These are phyloP conservation scores for Actinomortierella ambigua DNA, from an alignment of 371 early-diverging fungal genomes.

Conservation along the genomic window DNA sequence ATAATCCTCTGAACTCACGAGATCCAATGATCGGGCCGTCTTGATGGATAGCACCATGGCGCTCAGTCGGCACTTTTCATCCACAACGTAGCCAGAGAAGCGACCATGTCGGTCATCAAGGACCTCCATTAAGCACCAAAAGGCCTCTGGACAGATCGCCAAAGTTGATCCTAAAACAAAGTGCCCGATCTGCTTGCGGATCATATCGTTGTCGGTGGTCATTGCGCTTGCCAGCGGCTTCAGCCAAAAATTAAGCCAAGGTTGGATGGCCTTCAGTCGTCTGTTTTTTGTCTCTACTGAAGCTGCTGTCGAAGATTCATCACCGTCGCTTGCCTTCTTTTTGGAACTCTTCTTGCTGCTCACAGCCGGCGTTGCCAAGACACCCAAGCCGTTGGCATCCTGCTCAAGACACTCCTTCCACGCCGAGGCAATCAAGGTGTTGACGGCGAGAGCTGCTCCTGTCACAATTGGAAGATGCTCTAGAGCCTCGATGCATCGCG, in stretches of 20 bases:
- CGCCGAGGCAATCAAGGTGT: constrained; percentile 33
- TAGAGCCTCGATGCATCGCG: constrained; percentile 62
- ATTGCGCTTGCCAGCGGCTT: constrained; percentile 38
- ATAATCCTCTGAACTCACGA: constrained; percentile 58
- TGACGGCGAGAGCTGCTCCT: constrained; percentile 60
- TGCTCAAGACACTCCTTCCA: constrained; percentile 49
- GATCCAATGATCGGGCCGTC: constrained; percentile 59
- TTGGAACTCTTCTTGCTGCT: background rate
- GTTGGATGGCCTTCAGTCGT: constrained; percentile 23
- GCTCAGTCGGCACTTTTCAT: constrained; percentile 32
- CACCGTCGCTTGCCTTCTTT: constrained; percentile 1
- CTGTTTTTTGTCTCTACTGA: constrained; percentile 7
- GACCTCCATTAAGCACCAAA: constrained; percentile 45
- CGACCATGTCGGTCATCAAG: constrained; percentile 9
- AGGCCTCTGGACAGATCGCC: constrained; percentile 31
- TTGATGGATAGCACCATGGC: constrained; percentile 49
- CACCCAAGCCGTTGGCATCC: constrained; percentile 25
- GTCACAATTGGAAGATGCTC: constrained; percentile 71
- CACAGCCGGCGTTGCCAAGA: background rate
- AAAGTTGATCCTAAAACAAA: constrained; percentile 43
- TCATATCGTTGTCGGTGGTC: constrained; percentile 35
- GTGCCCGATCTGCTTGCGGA: constrained; percentile 47
- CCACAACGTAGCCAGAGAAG: constrained; percentile 24
- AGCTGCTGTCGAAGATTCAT: background rate
- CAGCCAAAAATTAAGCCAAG: constrained; percentile 49